Evolutionary conservation across 2,329 filamentous ascomycete species (phyloP), one percentile per base, ranked within the genome.

Genomic region (Sporothrix pseudoabietina): DNA sequence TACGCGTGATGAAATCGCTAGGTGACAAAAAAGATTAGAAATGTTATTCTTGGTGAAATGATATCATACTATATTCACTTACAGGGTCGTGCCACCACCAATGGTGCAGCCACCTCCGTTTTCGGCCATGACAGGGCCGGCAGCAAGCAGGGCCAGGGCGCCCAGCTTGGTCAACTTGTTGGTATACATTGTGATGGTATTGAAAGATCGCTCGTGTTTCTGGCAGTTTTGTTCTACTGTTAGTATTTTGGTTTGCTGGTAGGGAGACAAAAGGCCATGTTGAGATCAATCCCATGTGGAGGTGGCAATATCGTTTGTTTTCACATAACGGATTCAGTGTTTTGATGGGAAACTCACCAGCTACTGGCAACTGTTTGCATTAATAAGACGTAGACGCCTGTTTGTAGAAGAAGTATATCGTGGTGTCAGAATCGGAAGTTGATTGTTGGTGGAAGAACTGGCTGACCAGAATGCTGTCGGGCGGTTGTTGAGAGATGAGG

Each of bases 1-100:
- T 69, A 19, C 66, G 66, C 2, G 66, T 69, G 5, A 69, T 69
- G 44, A 69, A 26, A 9, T 70, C 68, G 32, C 49, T 57, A 19
- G 4, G 30, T 16, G 26, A 35, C 3, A 3, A 52, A 9, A 19
- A n/a, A 14, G 19, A 26, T 54, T 54, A 52, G 44, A 35, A 4
- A 19, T 16, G 41, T 14, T 1, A 2, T 10, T 65, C 9, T 9
- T 44, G 6, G 44, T 41, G 35, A 5, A 14, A 12, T 10, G 1
- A 5, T 10, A 19, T 47, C 16, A 7, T 30, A 3, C 1, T 1
- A 1, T 22, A 4, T 22, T 14, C 9, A 54, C 66, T 69, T 39
- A 69, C 66, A 54, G n/a, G n/a, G 39, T 44, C n/a, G 61, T 47
- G 3, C 4, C 12, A 47, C 14, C 39, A 7, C 10, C 39, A 26